These are phyloP conservation scores for Lantana camara DNA, from an alignment of 257 asterid genomes.

Conservation along the genomic window DNA sequence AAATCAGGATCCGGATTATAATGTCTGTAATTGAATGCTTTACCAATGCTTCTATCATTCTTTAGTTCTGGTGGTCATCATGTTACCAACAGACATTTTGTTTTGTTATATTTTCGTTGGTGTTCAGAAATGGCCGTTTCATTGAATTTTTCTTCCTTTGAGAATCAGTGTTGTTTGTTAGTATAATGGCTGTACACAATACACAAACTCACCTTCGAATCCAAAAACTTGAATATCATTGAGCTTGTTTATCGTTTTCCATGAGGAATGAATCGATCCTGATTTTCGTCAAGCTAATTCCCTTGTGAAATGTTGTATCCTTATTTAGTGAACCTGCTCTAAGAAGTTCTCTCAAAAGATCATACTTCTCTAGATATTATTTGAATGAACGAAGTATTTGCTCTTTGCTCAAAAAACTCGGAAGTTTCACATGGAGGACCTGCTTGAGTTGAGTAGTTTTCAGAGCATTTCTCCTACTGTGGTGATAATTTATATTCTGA, in stretches of 20 bases:
- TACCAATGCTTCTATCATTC: not conserved
- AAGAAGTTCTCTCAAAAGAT: too few relatives aligned
- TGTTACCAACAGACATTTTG: not conserved
- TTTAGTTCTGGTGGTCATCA: not conserved
- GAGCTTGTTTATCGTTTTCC: not conserved
- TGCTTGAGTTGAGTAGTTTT: too few relatives aligned
- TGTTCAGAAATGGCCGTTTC: not conserved
- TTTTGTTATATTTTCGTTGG: not conserved
- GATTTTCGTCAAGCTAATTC: not conserved
- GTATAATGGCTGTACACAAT: not conserved
- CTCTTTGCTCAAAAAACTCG: too few relatives aligned
- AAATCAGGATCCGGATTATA: conserved; percentile 6
- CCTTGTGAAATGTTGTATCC: too few relatives aligned
- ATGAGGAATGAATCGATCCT: not conserved
- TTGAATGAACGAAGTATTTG: too few relatives aligned
- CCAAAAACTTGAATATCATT: not conserved
- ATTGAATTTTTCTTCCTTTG: not conserved
- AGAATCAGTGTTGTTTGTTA: not conserved
- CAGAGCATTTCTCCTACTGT: too few relatives aligned
- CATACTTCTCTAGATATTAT: too few relatives aligned
- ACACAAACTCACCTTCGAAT: not conserved
- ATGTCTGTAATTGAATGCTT: conserved; percentile 18
- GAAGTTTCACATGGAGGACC: too few relatives aligned
- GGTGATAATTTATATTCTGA: too few relatives aligned
- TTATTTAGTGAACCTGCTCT: too few relatives aligned